Conservation (phyloP, 148 eudicot species). For the Vaccinium corymbosum region DNA sequence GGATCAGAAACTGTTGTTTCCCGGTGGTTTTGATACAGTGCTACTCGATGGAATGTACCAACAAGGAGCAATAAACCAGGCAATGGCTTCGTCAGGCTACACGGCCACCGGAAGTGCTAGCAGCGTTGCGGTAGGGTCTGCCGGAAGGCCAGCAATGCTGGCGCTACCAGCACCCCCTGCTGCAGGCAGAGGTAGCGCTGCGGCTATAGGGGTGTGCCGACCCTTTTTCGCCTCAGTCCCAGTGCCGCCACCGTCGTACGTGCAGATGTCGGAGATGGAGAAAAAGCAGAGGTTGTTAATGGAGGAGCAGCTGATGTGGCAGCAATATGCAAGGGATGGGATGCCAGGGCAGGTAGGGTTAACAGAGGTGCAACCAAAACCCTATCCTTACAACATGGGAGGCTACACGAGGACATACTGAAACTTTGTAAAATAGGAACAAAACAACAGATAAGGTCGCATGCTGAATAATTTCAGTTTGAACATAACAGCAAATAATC, state of each 20-base stretch:
- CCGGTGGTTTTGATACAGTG: constrained; percentile 67
- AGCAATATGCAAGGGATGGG: constrained; percentile 62
- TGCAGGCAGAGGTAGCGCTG: constrained; percentile 11
- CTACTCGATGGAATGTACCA: constrained; percentile 78
- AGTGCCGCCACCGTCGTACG: constrained; percentile 67
- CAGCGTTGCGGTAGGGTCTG: constrained; percentile 68
- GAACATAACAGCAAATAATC: background rate
- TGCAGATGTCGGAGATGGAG: constrained; percentile 89
- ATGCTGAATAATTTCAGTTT: background rate
- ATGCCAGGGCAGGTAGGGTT: constrained; percentile 59
- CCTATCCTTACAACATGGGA: constrained; percentile 27
- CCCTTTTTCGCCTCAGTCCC: constrained; percentile 66
- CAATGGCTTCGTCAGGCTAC: constrained; percentile 28
- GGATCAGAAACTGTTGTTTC: constrained; percentile 50
- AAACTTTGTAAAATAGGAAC: constrained; percentile 6
- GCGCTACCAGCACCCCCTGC: constrained; percentile 68
- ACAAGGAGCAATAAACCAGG: constrained; percentile 44
- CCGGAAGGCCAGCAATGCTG: constrained; percentile 54
- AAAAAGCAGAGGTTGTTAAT: constrained; percentile 61
- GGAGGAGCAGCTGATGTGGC: constrained; percentile 82
- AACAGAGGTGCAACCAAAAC: constrained; percentile 35
- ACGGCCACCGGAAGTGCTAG: constrained; percentile 77
- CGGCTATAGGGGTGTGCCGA: constrained; percentile 22
- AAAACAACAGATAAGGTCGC: background rate
- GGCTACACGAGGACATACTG: constrained; percentile 30